Evolutionary conservation across 192 early-diverging fungal genomes (phyloP).

Genomic region (Jimgerdemannia lactiflua): DNA sequence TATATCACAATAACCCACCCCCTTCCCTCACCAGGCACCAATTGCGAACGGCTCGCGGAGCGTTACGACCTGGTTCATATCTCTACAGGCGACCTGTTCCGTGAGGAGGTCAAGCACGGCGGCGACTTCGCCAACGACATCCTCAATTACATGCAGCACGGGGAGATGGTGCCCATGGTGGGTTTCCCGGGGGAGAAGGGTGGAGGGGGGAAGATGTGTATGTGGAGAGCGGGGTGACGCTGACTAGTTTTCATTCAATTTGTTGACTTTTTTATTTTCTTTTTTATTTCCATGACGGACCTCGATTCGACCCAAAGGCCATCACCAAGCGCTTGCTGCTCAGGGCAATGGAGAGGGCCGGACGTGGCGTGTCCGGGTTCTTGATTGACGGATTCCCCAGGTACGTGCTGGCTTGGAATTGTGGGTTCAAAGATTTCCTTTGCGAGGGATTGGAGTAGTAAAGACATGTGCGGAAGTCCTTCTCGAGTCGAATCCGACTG

Average conservation of each 20-base stretch:
- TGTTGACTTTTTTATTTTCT: not conserved
- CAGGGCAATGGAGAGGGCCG: conserved; percentile 1
- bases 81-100: conserved; percentile 58
- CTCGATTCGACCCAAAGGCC: not conserved
- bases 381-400: conserved; percentile 68
- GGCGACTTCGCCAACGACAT: conserved; percentile 38
- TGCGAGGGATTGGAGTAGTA: too few relatives aligned
- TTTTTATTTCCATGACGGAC: not conserved
- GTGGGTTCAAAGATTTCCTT: too few relatives aligned
- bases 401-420: conserved; percentile 20
- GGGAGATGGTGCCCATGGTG: conserved; percentile 56
- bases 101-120: conserved; percentile 48
- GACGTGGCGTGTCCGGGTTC: conserved; percentile 30
- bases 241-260: not conserved
- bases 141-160: conserved; percentile 49
- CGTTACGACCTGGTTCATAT: conserved; percentile 43
- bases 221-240: too few relatives aligned
- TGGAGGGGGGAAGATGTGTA: too few relatives aligned
- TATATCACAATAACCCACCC: not conserved
- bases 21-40: conserved; percentile 37
- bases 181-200: not conserved
- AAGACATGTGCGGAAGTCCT: too few relatives aligned
- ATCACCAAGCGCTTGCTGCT: conserved; percentile 15
- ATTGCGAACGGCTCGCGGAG: conserved; percentile 49
- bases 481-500: not conserved